Evolutionary conservation across 345 rosid genomes (phyloP).

Genomic region (Crucihimalaya himalaica): DNA sequence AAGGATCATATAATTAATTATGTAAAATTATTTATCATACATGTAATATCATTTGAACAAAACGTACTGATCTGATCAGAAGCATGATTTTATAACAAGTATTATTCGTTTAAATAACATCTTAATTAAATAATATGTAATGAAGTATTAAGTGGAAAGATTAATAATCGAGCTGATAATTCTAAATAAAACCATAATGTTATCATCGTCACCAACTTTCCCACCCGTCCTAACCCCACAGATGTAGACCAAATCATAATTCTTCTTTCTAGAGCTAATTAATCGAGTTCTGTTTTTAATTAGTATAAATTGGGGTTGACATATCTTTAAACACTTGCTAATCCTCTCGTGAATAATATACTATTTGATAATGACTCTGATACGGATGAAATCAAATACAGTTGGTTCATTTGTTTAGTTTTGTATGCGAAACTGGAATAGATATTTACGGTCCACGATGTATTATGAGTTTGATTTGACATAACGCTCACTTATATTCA

Average conservation of each 20-base stretch:
- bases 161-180: constrained; percentile 25
- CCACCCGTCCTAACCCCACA: constrained; percentile 37
- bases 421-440: neutral
- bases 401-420: neutral
- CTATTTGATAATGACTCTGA: constrained; percentile 17
- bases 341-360: constrained; percentile 2
- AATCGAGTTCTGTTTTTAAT: constrained; percentile 23
- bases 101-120: neutral
- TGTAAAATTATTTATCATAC: neutral
- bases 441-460: neutral
- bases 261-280: constrained; percentile 32
- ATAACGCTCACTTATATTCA: too few relatives aligned
- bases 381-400: constrained; percentile 5
- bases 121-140: neutral
- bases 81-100: constrained; percentile 7
- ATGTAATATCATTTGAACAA: neutral
- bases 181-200: constrained; percentile 26
- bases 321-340: constrained; percentile 25
- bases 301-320: constrained; percentile 37
- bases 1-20: neutral
- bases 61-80: constrained; percentile 5
- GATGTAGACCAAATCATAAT: constrained; percentile 40
- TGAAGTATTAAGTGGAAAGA: constrained; percentile 15
- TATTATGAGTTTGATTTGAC: neutral
- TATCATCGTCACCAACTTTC: constrained; percentile 43